Base-by-base conservation (phyloP, 805 yeast genomes). In the Candida incommunis region DNA sequence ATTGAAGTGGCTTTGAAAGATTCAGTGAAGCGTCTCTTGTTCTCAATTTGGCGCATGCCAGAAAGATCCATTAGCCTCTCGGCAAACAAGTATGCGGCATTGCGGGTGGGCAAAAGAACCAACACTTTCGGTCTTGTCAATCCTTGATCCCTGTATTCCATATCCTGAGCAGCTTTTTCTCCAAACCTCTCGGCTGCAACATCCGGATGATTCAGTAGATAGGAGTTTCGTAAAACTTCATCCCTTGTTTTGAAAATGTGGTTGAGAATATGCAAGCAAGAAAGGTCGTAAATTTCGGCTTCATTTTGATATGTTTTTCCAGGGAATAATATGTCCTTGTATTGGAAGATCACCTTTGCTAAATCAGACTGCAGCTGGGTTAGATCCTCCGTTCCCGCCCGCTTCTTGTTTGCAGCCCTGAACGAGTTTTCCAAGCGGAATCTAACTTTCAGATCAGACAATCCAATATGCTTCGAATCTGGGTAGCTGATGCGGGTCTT, bases 121-220 rank as follows among this genome's bases (percentile, higher is more conserved):
- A 92, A 64, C 1, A 82, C 87, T 56, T 87, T 88, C 1, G 98
- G 95, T 50, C 97, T 72, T 0, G 96, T 88, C 60, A 86, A 92
- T 23, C 98, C 97, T 62, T 92, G 97, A 60, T 92, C 98, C 46
- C 94, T 67, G 51, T 72, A 70, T 54, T 85, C 94, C 11, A 74
- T 74, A 43, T 70, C 75, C 22, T 66, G 65, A 47, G 65, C 57
- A 45, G 70, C 60, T 44, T 62, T 65, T n/a, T 66, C 42, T 22
- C 57, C 53, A 2, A 59, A 54, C 24, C 51, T 54, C 18, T 48
- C 49, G n/a, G 51, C 54, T 3, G 48, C 46, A n/a, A 50, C 50
- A 58, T 43, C 40, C n/a, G 66, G 67, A 16, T 60, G 52, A 24
- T 67, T 63, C 20, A 79, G 51, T 52, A 75, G 76, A 43, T 74